A percentile compares a stretch with the other conserved stretches of the same genome.
phyloP scores from a whole-genome alignment of 2,329 filamentous ascomycete genomes.

The Didymella segeticola region DNA sequence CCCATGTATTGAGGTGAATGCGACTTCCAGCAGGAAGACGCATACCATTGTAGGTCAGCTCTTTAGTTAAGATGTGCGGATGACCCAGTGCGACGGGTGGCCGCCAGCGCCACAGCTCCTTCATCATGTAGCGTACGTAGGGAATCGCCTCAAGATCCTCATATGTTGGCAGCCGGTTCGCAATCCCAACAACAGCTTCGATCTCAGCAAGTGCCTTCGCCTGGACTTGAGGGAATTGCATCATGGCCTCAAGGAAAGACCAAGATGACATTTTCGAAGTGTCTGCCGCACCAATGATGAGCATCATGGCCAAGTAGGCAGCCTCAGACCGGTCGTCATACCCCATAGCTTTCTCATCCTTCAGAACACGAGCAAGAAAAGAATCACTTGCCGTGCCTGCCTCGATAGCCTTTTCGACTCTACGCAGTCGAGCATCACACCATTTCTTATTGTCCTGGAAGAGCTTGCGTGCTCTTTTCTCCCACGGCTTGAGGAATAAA shows the following conservation, averaged over 20 bases:
- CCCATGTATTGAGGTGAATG: slow-evolving; percentile 59
- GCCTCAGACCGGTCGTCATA: slow-evolving; percentile 8
- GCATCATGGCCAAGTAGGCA: slow-evolving; percentile 17
- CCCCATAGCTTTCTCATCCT: slow-evolving; percentile 12
- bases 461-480: slow-evolving; percentile 5
- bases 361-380: slow-evolving; percentile 3
- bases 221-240: slow-evolving; percentile 56
- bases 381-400: slow-evolving; percentile 1
- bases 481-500: slow-evolving; percentile 13
- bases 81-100: slow-evolving; percentile 59
- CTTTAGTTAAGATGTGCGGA: slow-evolving; percentile 54
- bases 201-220: slow-evolving; percentile 56
- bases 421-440: slow-evolving; percentile 5
- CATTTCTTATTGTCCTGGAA: slow-evolving; percentile 13
- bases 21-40: slow-evolving; percentile 56
- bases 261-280: slow-evolving; percentile 27
- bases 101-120: slow-evolving; percentile 64
- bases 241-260: slow-evolving; percentile 57
- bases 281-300: slow-evolving; percentile 18
- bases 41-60: slow-evolving; percentile 55
- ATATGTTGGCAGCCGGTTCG: slow-evolving; percentile 45
- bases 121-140: slow-evolving; percentile 62
- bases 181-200: slow-evolving; percentile 45
- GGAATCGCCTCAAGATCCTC: slow-evolving; percentile 51
- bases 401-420: slow-evolving; percentile 3